Evolutionary conservation across 176 grass and related monocot species (phyloP), one percentile per base, ranked within the genome.

Genomic region (Triticum urartu): DNA sequence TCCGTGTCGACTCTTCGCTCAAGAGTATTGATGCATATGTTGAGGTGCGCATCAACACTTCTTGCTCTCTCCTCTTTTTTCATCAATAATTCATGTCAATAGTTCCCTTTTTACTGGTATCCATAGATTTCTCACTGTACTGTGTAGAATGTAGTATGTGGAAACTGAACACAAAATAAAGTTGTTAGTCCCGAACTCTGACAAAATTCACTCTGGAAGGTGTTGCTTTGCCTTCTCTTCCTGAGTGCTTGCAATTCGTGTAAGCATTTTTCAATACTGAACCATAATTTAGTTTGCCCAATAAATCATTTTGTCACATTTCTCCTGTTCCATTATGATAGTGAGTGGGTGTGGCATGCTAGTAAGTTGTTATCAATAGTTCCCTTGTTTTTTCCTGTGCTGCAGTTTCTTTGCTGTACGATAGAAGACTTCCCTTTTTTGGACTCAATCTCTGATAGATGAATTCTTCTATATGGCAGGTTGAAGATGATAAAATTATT

Each of bases 1-100:
- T 99, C 58, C 87, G 92, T 3, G 97, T 99, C 26, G 85, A 94
- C 83, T 99, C 97, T 3, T 96, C 92, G 6, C 92, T 99, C 65
- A 96, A 71, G 89, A 93, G 92, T 71, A 94, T 99, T 13, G 97
- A 97, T 56, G 97, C 97, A 0, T 40, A 88, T 58, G 97, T 91
- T 62, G 89, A 99, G 97, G 97, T 98, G 12, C 39, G 68, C 26
- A 33, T 21, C 11, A 14, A 2, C 18, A 9, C 80, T 43, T 58
- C 67, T 79, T 24, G 5, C 35, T 50, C 15, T 36, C 17, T 77
- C 40, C 52, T 42, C 6, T 67, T 68, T 7, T 64, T 13, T 17
- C 21, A 68, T 9, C 7, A 71, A 8, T 36, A n/a, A 72, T 59
- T 40, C 5, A 22, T 35, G 11, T 59, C 24, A 11, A 11, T 3